Evolutionary conservation across 129 eudicot genomes (phyloP).

Genomic region (Deinandra increscens): DNA sequence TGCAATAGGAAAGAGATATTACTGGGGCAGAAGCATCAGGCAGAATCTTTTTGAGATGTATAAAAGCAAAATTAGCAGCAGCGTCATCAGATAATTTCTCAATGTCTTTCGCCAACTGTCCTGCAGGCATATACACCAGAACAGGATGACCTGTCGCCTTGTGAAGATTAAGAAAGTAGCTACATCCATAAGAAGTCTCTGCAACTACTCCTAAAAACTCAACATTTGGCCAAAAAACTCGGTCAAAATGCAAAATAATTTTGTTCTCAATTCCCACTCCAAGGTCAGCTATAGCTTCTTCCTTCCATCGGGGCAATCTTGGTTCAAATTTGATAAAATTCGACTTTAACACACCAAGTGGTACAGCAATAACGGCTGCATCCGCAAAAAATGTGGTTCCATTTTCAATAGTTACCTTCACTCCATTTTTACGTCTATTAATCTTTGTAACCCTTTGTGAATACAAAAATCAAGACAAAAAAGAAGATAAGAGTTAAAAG

Average conservation of each 20-base stretch:
- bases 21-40: constrained; percentile 94
- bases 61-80: constrained; percentile 88
- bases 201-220: constrained; percentile 99
- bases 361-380: constrained; percentile 80
- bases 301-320: constrained; percentile 92
- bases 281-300: constrained; percentile 80
- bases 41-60: constrained; percentile 75
- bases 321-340: constrained; percentile 76
- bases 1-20: constrained; percentile 21
- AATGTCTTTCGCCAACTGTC: constrained; percentile 86
- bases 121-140: constrained; percentile 98
- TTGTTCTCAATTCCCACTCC: constrained; percentile 97
- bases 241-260: constrained; percentile 77
- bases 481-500: constrained; percentile 8
- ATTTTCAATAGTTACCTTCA: constrained; percentile 75
- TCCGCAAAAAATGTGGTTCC: constrained; percentile 83
- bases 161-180: constrained; percentile 96
- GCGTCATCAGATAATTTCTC: constrained; percentile 87
- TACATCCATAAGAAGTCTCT: constrained; percentile 79
- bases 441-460: constrained; percentile 63
- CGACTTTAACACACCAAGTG: constrained; percentile 95
- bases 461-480: constrained; percentile 1
- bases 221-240: constrained; percentile 97
- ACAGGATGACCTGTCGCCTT: constrained; percentile 96
- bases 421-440: constrained; percentile 64